These are phyloP conservation scores for Paramecium pentaurelia DNA, from an alignment of 73 alveolate species.

Conservation along the genomic window DNA sequence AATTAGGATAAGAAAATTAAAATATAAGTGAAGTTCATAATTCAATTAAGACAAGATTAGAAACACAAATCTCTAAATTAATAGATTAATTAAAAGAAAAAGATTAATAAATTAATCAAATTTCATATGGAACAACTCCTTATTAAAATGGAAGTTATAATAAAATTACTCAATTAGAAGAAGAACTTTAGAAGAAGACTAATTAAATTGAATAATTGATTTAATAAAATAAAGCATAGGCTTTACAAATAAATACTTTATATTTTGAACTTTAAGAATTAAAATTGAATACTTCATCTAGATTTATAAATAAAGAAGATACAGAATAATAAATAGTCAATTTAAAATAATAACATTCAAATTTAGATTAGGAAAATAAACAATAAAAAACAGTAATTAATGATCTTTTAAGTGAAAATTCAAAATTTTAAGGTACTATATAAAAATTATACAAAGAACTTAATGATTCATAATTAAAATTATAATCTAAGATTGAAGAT, in stretches of 20 bases:
- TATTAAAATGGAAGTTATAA: neutral
- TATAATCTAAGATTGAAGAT: neutral
- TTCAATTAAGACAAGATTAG: neutral
- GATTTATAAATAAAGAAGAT: neutral
- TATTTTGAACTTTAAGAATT: neutral
- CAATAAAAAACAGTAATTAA: neutral
- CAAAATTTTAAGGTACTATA: neutral
- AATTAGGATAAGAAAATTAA: neutral
- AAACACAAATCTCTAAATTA: neutral
- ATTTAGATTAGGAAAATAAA: neutral
- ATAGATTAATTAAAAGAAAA: neutral
- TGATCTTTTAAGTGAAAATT: neutral
- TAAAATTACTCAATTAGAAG: neutral
- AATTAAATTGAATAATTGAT: neutral
- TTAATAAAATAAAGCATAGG: neutral
- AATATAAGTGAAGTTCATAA: neutral
- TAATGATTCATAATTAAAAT: neutral
- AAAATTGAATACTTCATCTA: neutral
- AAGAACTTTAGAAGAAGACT: neutral
- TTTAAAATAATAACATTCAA: neutral
- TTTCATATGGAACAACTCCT: neutral
- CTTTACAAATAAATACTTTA: neutral
- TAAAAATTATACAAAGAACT: neutral
- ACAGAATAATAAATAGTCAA: neutral
- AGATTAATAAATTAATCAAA: neutral